phyloP scores from a whole-genome alignment of 2,329 filamentous ascomycete species.

The Colletotrichum spaethianum region DNA sequence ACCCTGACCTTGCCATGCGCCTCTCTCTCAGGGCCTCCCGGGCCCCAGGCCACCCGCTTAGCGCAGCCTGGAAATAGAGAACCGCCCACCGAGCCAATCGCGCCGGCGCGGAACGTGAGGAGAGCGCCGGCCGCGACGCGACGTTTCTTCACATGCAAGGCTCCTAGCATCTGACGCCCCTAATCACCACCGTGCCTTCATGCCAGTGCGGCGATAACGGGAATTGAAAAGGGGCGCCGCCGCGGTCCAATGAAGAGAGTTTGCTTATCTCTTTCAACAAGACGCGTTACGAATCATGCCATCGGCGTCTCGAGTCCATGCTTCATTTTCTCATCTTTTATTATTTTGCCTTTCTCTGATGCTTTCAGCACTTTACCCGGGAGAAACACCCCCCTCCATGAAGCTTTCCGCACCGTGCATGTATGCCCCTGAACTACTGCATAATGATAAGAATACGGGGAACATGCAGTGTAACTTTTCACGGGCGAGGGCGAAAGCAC shows the following conservation, averaged over 20 bases:
- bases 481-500: background rate
- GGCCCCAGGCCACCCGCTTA: slow-evolving; percentile 18
- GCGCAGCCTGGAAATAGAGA: background rate
- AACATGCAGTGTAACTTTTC: background rate
- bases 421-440: background rate
- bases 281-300: slow-evolving; percentile 23
- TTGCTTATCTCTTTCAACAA: slow-evolving; percentile 26
- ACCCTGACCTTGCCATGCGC: slow-evolving; percentile 8
- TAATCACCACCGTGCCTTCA: background rate
- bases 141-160: slow-evolving; percentile 34
- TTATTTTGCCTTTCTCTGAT: too few species aligned
- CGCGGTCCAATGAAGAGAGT: slow-evolving; percentile 29
- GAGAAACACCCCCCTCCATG: slow-evolving; percentile 3
- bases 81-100: background rate
- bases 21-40: background rate
- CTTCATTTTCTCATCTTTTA: background rate
- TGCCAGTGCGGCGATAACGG: slow-evolving; percentile 33
- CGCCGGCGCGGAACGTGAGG: slow-evolving; percentile 1
- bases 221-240: slow-evolving; percentile 11
- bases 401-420: background rate
- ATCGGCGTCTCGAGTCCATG: slow-evolving; percentile 21
- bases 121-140: background rate
- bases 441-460: background rate
- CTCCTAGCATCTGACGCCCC: slow-evolving; percentile 3
- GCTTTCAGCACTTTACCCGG: slow-evolving; percentile 1